Evolutionary conservation across 2,329 filamentous ascomycete species (phyloP).

Genomic region (Pezicula neosporulosa): DNA sequence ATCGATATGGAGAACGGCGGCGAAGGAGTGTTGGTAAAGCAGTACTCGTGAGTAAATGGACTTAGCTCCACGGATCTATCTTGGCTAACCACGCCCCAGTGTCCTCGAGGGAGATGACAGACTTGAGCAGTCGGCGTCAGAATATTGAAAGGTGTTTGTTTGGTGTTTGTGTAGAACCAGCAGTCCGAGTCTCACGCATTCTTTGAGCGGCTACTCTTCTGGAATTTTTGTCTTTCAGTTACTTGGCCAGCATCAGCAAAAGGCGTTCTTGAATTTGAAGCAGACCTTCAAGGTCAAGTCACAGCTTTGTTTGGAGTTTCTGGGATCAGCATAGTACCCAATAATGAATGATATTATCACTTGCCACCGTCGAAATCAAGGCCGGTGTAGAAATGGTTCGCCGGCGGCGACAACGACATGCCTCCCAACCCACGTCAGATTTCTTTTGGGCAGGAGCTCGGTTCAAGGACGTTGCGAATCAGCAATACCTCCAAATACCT

Average conservation of each 20-base stretch:
- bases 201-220: neutral
- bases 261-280: constrained; percentile 6
- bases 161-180: constrained; percentile 1
- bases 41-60: constrained; percentile 73
- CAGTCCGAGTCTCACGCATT: neutral
- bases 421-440: no score
- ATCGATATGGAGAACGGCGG: constrained; percentile 94
- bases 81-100: constrained; percentile 12
- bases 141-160: constrained; percentile 18
- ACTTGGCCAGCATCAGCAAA: constrained; percentile 10
- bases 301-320: no score
- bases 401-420: no score
- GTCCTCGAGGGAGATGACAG: constrained; percentile 29
- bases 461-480: no score
- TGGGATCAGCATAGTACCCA: neutral
- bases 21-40: constrained; percentile 85
- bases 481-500: no score
- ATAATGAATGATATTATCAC: neutral
- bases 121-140: constrained; percentile 25
- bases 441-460: no score
- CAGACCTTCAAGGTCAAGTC: no score
- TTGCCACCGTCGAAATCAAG: no score
- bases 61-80: neutral
- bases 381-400: no score
- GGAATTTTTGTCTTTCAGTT: neutral